These are phyloP conservation scores for Cutaneotrichosporon sp. DNA, from an alignment of 1,284 basidiomycete species.

Conservation along the genomic window DNA sequence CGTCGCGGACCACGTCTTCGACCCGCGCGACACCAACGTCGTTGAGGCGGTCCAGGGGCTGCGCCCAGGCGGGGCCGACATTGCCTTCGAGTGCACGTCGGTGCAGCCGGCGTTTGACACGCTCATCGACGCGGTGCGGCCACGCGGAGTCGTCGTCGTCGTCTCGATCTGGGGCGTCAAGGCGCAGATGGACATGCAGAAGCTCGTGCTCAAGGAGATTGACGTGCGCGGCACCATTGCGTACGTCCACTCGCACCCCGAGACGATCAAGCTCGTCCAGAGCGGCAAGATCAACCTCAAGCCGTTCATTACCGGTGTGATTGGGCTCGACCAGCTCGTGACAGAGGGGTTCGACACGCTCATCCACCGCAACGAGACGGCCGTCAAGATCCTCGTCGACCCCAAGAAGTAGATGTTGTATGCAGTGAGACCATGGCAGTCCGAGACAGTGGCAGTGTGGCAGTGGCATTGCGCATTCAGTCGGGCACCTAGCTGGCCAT, in stretches of 20 bases:
- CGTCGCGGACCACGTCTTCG: conserved; percentile 18
- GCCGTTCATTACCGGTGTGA: conserved; percentile 25
- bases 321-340: conserved; percentile 23
- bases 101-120: conserved; percentile 23
- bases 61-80: conserved; percentile 19
- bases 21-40: conserved; percentile 19
- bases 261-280: conserved; percentile 22
- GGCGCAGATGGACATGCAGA: conserved; percentile 17
- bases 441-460: neutral
- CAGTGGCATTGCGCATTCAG: too few relatives aligned
- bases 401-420: conserved; percentile 3
- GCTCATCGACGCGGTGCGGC: conserved; percentile 19
- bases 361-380: conserved; percentile 25
- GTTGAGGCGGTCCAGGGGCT: conserved; percentile 7
- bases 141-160: conserved; percentile 20
- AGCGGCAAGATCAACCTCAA: conserved; percentile 21
- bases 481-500: too few relatives aligned
- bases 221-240: conserved; percentile 24
- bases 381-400: conserved; percentile 28
- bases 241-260: conserved; percentile 21
- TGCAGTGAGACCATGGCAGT: neutral
- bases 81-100: conserved; percentile 25
- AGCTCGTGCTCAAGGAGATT: conserved; percentile 25
- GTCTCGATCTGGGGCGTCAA: conserved; percentile 20
- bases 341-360: conserved; percentile 22